phyloP scores from a whole-genome alignment of 176 grass and related monocot genomes.

The Dendrocalamus sinicus region DNA sequence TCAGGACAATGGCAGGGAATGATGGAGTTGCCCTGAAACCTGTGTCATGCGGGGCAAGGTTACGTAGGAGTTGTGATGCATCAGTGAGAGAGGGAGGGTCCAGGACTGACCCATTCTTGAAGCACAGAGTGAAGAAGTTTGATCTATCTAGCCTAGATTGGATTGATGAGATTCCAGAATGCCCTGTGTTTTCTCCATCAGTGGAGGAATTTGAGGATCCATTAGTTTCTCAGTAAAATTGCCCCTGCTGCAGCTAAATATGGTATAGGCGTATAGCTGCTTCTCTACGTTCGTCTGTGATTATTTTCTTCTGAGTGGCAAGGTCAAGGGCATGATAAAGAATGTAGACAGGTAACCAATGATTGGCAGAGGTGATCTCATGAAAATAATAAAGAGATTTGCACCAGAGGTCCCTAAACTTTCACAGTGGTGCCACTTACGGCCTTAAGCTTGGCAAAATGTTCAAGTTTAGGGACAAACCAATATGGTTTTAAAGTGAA shows the following conservation, averaged over 20 bases:
- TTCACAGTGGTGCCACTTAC: background rate
- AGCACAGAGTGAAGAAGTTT: constrained; percentile 78
- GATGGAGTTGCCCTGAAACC: constrained; percentile 61
- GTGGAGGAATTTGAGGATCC: constrained; percentile 90
- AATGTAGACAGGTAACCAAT: constrained; percentile 13
- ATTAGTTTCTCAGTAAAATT: constrained; percentile 75
- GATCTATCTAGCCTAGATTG: constrained; percentile 87
- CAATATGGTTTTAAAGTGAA: constrained; percentile 10
- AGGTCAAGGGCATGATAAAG: constrained; percentile 7
- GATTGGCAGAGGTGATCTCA: constrained; percentile 4
- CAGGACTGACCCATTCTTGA: constrained; percentile 64
- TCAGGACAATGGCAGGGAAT: constrained; percentile 62
- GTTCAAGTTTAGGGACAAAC: constrained; percentile 2
- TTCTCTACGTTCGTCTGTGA: constrained; percentile 36
- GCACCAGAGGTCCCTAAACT: background rate
- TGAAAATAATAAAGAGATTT: constrained; percentile 31
- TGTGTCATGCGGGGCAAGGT: constrained; percentile 61
- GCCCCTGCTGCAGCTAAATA: constrained; percentile 74
- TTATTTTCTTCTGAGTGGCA: constrained; percentile 14
- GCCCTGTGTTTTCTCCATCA: constrained; percentile 86
- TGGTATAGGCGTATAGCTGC: constrained; percentile 59
- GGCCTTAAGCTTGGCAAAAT: constrained; percentile 30
- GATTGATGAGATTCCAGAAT: constrained; percentile 91
- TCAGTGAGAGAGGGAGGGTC: constrained; percentile 46
- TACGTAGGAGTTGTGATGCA: constrained; percentile 51